A percentile compares a stretch with the other conserved stretches of the same genome.
These are phyloP conservation scores for Pholiota conissans DNA, from an alignment of 768 basidiomycete genomes.

Conservation along the genomic window DNA sequence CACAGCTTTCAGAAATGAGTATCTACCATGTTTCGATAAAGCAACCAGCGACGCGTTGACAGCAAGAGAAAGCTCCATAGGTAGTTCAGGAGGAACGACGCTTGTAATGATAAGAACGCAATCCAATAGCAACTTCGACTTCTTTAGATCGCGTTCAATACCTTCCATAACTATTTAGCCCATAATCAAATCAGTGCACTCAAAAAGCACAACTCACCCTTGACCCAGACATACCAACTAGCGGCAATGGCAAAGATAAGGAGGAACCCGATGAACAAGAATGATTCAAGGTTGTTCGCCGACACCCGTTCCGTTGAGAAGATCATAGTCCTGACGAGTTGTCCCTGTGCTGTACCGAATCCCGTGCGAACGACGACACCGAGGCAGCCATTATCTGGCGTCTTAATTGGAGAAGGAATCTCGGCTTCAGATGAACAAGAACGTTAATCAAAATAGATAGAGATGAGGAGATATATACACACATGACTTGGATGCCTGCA, in stretches of 20 bases:
- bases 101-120: conserved; percentile 96
- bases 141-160: conserved; percentile 89
- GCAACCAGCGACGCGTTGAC: conserved; percentile 96
- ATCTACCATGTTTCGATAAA: conserved; percentile 81
- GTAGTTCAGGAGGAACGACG: conserved; percentile 96
- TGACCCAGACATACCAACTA: conserved; percentile 97
- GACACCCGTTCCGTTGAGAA: conserved; percentile 97
- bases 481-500: conserved; percentile 74
- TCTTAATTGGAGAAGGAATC: conserved; percentile 48
- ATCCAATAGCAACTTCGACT: conserved; percentile 92
- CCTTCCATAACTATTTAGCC: conserved; percentile 41
- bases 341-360: conserved; percentile 96
- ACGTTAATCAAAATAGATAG: background rate
- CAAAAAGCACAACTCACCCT: conserved; percentile 51
- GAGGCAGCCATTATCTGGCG: conserved; percentile 91
- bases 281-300: conserved; percentile 93
- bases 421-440: conserved; percentile 26
- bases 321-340: conserved; percentile 98
- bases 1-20: background rate
- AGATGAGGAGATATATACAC: conserved; percentile 10
- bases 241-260: conserved; percentile 98
- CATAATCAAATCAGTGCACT: background rate
- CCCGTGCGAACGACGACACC: conserved; percentile 93
- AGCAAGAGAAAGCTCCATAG: conserved; percentile 96
- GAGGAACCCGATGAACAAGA: conserved; percentile 97